Percentiles rank a stretch among this genome's conserved stretches.
Conservation (phyloP, 2,329 filamentous ascomycete genomes). For the Epichloe festucae region DNA sequence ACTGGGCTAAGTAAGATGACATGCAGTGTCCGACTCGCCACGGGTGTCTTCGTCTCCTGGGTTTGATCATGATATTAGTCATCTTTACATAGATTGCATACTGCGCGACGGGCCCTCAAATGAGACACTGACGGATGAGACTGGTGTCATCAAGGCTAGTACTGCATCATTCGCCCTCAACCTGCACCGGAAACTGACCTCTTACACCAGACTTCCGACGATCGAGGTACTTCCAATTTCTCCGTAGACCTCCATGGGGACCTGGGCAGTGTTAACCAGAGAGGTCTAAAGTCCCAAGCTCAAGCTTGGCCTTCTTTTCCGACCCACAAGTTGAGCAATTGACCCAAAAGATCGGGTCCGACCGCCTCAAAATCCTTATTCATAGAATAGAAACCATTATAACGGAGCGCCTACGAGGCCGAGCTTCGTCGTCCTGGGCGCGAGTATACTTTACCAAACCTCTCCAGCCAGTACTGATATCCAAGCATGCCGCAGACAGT, state of each 20-base stretch:
- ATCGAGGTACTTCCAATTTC: constrained; percentile 1
- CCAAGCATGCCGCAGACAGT: background rate
- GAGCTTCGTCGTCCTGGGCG: background rate
- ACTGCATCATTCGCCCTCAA: background rate
- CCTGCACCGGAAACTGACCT: background rate
- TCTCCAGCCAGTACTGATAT: background rate
- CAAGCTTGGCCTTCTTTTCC: constrained; percentile 22
- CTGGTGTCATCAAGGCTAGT: constrained; percentile 2
- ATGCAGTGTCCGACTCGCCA: background rate
- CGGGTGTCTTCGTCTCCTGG: background rate
- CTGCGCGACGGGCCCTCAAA: background rate
- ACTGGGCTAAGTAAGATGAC: background rate
- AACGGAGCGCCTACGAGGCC: background rate
- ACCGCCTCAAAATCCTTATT: constrained; percentile 7
- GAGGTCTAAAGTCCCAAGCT: constrained; percentile 6
- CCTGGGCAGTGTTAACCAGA: background rate
- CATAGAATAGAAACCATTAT: constrained; percentile 9
- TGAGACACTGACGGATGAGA: constrained; percentile 1
- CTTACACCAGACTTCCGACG: constrained; percentile 2
- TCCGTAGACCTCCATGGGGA: background rate
- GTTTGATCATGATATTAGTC: background rate
- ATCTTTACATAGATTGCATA: constrained; percentile 2
- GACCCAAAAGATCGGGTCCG: constrained; percentile 7
- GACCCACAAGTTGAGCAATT: constrained; percentile 18
- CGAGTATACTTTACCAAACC: constrained; percentile 2